These are phyloP conservation scores for Rostrohypoxylon terebratum DNA, from an alignment of 495 filamentous ascomycete species.

Conservation along the genomic window DNA sequence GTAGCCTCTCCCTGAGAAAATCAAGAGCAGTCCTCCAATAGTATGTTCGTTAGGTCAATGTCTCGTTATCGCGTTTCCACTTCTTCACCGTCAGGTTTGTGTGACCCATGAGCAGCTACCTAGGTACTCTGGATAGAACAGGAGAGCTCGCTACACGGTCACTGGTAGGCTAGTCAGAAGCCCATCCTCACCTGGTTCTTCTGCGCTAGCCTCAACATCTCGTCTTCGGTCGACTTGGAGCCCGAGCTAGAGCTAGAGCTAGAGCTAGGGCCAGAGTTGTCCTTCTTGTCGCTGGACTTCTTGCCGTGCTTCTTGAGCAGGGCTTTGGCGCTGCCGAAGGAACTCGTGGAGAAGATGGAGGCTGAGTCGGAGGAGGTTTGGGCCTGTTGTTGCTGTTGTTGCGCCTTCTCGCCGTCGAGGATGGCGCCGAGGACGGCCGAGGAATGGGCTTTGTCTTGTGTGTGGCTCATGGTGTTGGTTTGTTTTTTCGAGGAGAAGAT, in stretches of 20 bases:
- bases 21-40: background rate
- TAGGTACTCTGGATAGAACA: background rate
- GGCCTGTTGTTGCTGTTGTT: conserved; percentile 7
- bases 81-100: background rate
- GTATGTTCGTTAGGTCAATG: background rate
- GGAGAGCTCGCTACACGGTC: background rate
- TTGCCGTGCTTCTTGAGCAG: conserved; percentile 45
- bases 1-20: background rate
- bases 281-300: conserved; percentile 13
- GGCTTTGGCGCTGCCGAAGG: conserved; percentile 47
- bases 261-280: background rate
- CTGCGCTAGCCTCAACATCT: conserved; percentile 23
- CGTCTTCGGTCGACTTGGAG: conserved; percentile 17
- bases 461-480: conserved; percentile 35
- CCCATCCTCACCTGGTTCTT: conserved; percentile 36
- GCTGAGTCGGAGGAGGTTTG: conserved; percentile 38
- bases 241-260: background rate
- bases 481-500: background rate
- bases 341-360: conserved; percentile 49
- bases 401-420: conserved; percentile 27
- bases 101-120: background rate
- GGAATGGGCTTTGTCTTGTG: conserved; percentile 40
- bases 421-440: conserved; percentile 32
- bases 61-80: too few relatives aligned
- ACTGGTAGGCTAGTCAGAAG: conserved; percentile 8